These are phyloP conservation scores for Mortierella sp. DNA, from an alignment of 371 early-diverging fungal species.

Conservation along the genomic window DNA sequence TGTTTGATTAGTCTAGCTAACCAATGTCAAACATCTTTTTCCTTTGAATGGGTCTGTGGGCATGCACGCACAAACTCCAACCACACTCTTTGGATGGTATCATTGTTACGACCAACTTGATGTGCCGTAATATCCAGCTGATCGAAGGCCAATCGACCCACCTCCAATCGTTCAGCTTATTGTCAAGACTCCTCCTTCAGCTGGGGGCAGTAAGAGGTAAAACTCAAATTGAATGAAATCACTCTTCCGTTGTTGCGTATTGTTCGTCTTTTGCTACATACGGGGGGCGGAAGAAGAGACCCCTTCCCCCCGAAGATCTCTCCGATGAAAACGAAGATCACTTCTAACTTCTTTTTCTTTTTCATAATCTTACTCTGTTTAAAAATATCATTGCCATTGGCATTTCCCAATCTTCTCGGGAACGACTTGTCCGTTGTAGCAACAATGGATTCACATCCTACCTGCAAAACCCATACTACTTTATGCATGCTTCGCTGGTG, in stretches of 20 bases:
- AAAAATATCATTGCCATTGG: too few relatives aligned
- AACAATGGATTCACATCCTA: constrained; percentile 63
- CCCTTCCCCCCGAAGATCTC: neutral
- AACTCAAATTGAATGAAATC: neutral
- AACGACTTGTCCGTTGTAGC: neutral
- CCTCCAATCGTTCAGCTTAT: constrained; percentile 91
- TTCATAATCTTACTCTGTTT: neutral
- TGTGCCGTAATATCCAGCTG: constrained; percentile 52
- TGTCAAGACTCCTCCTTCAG: constrained; percentile 55
- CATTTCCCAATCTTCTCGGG: too few relatives aligned
- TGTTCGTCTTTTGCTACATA: neutral
- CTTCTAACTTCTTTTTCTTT: neutral
- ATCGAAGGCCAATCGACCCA: constrained; percentile 95
- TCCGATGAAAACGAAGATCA: neutral
- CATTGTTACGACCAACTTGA: neutral
- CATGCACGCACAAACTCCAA: neutral
- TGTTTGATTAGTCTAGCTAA: neutral
- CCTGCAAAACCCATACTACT: constrained; percentile 87
- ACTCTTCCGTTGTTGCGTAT: neutral
- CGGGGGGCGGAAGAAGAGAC: too few relatives aligned
- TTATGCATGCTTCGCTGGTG: constrained; percentile 74
- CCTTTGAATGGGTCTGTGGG: constrained; percentile 6
- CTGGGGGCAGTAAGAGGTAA: constrained; percentile 24
- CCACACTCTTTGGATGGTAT: neutral
- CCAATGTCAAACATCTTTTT: neutral